Evolutionary conservation across 2,329 filamentous ascomycete genomes (phyloP).

Genomic region (Paracoccidioides brasiliensis): DNA sequence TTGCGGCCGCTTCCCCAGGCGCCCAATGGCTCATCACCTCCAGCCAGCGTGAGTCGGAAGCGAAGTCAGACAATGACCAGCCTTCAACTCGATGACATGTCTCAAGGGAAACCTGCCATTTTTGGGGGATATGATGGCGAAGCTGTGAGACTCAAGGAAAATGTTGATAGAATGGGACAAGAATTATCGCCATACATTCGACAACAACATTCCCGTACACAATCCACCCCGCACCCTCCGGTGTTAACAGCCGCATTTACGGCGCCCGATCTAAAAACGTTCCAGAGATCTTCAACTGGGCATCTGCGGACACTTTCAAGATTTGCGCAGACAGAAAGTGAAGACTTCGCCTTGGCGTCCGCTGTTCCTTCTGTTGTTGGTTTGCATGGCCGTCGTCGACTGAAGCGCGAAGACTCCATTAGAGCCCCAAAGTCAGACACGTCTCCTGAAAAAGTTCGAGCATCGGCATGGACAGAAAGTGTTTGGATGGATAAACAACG

Average conservation of each 20-base stretch:
- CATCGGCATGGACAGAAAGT: slow-evolving; percentile 62
- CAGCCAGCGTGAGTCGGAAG: slow-evolving; percentile 16
- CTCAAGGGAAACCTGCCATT: not conserved
- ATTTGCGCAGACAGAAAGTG: slow-evolving; percentile 60
- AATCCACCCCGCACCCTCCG: slow-evolving; percentile 21
- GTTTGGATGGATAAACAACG: slow-evolving; percentile 99
- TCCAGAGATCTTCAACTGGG: slow-evolving; percentile 79
- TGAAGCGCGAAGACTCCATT: slow-evolving; percentile 56
- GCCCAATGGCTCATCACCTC: slow-evolving; percentile 38
- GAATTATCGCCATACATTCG: slow-evolving; percentile 12
- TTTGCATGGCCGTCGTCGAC: slow-evolving; percentile 64
- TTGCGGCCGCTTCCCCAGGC: slow-evolving; percentile 60
- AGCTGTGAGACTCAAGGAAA: slow-evolving; percentile 18
- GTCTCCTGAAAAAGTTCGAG: slow-evolving; percentile 37
- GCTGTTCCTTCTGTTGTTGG: slow-evolving; percentile 77
- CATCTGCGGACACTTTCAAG: slow-evolving; percentile 79
- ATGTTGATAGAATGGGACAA: slow-evolving; percentile 2
- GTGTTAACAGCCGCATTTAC: slow-evolving; percentile 16
- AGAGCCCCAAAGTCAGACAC: slow-evolving; percentile 37
- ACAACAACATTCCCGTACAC: slow-evolving; percentile 18
- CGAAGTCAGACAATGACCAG: slow-evolving; percentile 55
- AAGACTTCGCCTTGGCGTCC: slow-evolving; percentile 68
- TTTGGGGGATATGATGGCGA: slow-evolving; percentile 6
- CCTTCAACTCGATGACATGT: slow-evolving; percentile 19
- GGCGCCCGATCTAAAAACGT: slow-evolving; percentile 61